Evolutionary conservation across 202 grass and related monocot genomes (phyloP).

Genomic region (Setaria viridis): DNA sequence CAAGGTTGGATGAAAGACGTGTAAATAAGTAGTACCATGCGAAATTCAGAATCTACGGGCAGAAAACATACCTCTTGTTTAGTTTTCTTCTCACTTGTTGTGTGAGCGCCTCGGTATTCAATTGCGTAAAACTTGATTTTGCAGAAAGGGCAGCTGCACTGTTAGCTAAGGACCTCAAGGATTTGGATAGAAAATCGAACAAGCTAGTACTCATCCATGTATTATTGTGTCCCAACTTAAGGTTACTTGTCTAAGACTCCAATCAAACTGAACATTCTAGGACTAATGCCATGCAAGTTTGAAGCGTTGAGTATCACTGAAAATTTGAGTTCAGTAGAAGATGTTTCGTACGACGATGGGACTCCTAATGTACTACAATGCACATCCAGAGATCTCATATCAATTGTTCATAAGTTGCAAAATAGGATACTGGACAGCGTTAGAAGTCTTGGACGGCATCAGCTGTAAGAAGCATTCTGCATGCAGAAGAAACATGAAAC

Average conservation of each 20-base stretch:
- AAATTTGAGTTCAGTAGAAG: background rate
- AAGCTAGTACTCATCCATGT: background rate
- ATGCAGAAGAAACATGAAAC: background rate
- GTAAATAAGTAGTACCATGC: background rate
- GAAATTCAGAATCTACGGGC: slow-evolving; percentile 12
- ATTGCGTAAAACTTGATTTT: slow-evolving; percentile 71
- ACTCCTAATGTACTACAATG: background rate
- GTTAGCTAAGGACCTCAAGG: slow-evolving; percentile 47
- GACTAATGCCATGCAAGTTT: background rate
- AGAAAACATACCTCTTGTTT: slow-evolving; percentile 50
- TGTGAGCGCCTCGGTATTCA: slow-evolving; percentile 56
- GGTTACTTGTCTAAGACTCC: background rate
- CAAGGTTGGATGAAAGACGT: background rate
- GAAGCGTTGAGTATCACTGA: background rate
- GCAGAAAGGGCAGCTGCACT: slow-evolving; percentile 78
- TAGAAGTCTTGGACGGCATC: slow-evolving; percentile 61
- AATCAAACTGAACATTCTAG: background rate
- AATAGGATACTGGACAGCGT: slow-evolving; percentile 74
- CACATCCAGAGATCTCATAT: no score
- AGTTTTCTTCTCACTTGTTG: slow-evolving; percentile 50
- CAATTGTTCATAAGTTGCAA: background rate
- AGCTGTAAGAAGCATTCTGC: slow-evolving; percentile 96
- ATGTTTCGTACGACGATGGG: background rate
- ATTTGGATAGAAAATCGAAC: slow-evolving; percentile 6
- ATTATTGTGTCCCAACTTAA: background rate